Conservation (phyloP, 2,329 filamentous ascomycete genomes). For the Pseudogymnoascus sp. region DNA sequence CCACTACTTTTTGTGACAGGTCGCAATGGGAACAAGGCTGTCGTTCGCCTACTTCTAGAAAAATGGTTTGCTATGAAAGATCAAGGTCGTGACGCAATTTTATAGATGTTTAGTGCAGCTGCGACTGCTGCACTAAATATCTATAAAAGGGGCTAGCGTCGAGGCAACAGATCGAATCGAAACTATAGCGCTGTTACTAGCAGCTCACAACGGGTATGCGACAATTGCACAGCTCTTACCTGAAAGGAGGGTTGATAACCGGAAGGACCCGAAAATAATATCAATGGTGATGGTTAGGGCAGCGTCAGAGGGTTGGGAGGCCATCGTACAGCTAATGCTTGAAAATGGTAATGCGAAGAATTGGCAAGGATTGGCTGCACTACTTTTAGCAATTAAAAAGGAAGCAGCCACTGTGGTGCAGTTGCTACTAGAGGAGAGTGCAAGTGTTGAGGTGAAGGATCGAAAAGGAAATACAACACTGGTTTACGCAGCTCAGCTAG, state of each 20-base stretch:
- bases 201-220: not conserved
- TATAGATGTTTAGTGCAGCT: not conserved
- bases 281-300: not conserved
- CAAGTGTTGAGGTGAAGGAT: not conserved
- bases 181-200: not conserved
- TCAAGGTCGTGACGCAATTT: not conserved
- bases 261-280: not conserved
- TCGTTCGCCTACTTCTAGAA: not conserved
- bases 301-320: not conserved
- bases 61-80: not conserved
- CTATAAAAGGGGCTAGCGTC: not conserved
- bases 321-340: not conserved
- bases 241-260: not conserved
- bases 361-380: not conserved
- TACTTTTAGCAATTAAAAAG: not conserved
- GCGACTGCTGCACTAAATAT: too few relatives aligned
- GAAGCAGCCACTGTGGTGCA: not conserved
- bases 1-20: too few relatives aligned
- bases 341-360: not conserved
- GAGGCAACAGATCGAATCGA: not conserved
- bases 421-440: not conserved
- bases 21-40: not conserved
- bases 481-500: not conserved
- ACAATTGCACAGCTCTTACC: not conserved
- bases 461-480: not conserved